Evolutionary conservation across 805 yeast genomes (phyloP), one percentile per base, ranked within the genome.

Genomic region (Barnettozyma vustinii): DNA sequence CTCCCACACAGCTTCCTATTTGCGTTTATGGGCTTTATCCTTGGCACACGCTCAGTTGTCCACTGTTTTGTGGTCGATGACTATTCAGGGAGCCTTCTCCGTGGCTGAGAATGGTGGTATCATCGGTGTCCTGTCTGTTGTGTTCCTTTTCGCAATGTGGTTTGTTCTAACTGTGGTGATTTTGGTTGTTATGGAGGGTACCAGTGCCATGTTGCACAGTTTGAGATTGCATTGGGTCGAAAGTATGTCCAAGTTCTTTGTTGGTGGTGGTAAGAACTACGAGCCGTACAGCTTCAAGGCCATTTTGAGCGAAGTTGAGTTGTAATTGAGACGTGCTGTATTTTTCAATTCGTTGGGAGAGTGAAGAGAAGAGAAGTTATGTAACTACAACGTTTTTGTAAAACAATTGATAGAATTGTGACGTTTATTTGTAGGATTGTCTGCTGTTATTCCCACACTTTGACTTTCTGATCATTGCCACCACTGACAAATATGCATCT

Each of bases 171-270:
- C 99, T 0, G 92, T 91, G 37, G 86, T 87, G 56, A 89, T 94
- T 57, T 76, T 94, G 62, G 98, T 94, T 16, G 73, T 87, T 48
- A 94, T 94, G 99, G 99, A 94, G 70, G 99, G 99, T 52, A 94
- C 99, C 0, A 89, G 97, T 30, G 99, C 99, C 33, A 94, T 94
- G 99, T 79, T 94, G 63, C 99, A 94, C 71, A 86, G 97, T 23
- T 79, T 94, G 63, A 88, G 99, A 76, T 78, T 94, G 62, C 99
- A 94, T 68, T 94, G 99, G 99, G 99, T 94, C 53, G 99, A 94
- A 72, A 83, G 96, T 30, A 94, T 94, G 99, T 89, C 97, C 52
- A 94, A 94, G 73, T 95, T 85, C 72, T 94, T 91, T 63, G 94
- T 86, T 62, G 99, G 99, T 66, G 98, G 92, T 67, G 99, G 99